Conservation (phyloP, 371 early-diverging fungal species). For the Nematocida displodere region DNA sequence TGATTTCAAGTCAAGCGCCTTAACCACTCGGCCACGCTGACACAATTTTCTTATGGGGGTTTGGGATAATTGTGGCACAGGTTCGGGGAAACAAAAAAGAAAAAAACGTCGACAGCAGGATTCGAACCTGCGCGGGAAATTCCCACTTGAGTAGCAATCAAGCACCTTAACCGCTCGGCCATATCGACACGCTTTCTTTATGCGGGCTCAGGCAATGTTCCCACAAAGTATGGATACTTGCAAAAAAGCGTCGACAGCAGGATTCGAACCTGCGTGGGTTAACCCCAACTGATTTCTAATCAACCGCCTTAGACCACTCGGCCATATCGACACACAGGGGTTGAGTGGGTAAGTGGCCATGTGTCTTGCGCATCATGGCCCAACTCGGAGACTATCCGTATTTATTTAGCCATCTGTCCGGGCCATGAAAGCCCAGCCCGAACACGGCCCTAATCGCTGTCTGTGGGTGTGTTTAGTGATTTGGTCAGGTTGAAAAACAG, state of each 20-base stretch:
- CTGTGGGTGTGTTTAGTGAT: too few species aligned
- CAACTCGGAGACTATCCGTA: too few species aligned
- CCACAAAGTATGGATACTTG: background rate
- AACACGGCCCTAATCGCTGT: too few species aligned
- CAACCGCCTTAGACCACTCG: slow-evolving; percentile 54
- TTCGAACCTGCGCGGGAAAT: slow-evolving; percentile 57
- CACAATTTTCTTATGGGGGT: background rate
- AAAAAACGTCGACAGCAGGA: slow-evolving; percentile 55
- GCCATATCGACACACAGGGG: slow-evolving; percentile 47
- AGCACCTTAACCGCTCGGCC: slow-evolving; percentile 57
- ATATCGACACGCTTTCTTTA: slow-evolving; percentile 33
- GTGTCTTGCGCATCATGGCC: too few species aligned
- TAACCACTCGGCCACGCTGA: slow-evolving; percentile 50
- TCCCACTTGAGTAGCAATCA: slow-evolving; percentile 54
- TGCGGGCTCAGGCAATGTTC: background rate
- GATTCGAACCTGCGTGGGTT: slow-evolving; percentile 54
- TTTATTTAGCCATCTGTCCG: too few species aligned
- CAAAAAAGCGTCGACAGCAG: slow-evolving; percentile 52
- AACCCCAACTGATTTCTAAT: slow-evolving; percentile 50
- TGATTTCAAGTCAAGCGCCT: slow-evolving; percentile 48
- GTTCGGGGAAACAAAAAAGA: slow-evolving; percentile 10
- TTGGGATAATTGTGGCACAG: background rate
- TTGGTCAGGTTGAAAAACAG: too few species aligned
- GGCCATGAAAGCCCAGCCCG: too few species aligned
- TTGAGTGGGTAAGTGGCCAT: too few species aligned